A percentile compares a stretch with the other conserved stretches of the same genome.
phyloP scores from a whole-genome alignment of 1,139 yeast genomes.

The Diutina ranongensis region DNA sequence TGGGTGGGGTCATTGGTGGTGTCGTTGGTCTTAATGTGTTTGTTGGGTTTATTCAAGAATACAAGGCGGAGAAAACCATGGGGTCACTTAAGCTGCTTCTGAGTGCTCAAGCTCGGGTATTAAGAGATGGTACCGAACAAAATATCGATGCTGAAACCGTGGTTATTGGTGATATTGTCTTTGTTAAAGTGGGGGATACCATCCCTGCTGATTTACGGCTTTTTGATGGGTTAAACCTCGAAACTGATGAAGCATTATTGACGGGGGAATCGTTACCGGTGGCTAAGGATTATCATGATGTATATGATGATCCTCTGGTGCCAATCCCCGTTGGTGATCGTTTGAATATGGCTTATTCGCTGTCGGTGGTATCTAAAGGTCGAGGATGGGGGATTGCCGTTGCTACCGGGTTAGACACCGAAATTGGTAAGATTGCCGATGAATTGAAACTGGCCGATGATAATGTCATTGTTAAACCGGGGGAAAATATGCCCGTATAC shows the following conservation, averaged over 20 bases:
- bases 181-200: slow-evolving; percentile 64
- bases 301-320: slow-evolving; percentile 24
- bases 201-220: slow-evolving; percentile 69
- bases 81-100: slow-evolving; percentile 58
- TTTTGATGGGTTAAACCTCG: slow-evolving; percentile 52
- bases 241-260: slow-evolving; percentile 69
- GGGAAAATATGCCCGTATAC: slow-evolving; percentile 7
- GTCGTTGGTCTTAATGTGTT: slow-evolving; percentile 56
- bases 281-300: slow-evolving; percentile 34
- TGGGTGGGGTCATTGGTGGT: slow-evolving; percentile 72
- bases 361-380: slow-evolving; percentile 67
- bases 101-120: slow-evolving; percentile 63
- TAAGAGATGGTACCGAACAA: slow-evolving; percentile 49
- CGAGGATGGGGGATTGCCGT: slow-evolving; percentile 62
- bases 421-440: slow-evolving; percentile 67
- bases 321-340: slow-evolving; percentile 67
- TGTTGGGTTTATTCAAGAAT: slow-evolving; percentile 64
- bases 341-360: slow-evolving; percentile 59
- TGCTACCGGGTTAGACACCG: slow-evolving; percentile 59
- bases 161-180: slow-evolving; percentile 69
- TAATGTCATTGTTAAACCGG: slow-evolving; percentile 7
- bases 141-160: slow-evolving; percentile 54
- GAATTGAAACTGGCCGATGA: slow-evolving; percentile 31
- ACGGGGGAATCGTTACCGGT: slow-evolving; percentile 79
- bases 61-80: slow-evolving; percentile 72